These are phyloP conservation scores for Panellus pusillus DNA, from an alignment of 768 basidiomycete genomes.

Conservation along the genomic window DNA sequence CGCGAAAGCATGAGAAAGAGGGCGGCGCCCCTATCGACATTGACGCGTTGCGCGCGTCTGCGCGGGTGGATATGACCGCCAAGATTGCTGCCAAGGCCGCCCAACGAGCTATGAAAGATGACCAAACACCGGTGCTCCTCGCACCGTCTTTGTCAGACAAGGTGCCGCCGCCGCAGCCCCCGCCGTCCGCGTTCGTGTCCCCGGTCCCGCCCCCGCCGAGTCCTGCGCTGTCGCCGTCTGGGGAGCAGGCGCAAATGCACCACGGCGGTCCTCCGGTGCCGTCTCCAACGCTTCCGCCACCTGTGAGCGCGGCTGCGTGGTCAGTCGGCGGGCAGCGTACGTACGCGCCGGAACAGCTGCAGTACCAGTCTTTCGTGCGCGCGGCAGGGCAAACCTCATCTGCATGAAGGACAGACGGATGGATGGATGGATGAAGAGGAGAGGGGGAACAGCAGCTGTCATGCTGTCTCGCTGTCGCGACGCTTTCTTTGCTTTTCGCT, in stretches of 20 bases:
- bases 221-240: constrained; percentile 21
- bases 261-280: background rate
- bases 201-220: constrained; percentile 18
- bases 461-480: constrained; percentile 5
- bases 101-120: constrained; percentile 20
- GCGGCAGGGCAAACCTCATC: constrained; percentile 22
- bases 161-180: constrained; percentile 19
- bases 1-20: constrained; percentile 74
- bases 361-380: constrained; percentile 50
- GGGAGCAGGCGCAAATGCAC: constrained; percentile 23
- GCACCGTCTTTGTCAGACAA: constrained; percentile 28
- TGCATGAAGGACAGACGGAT: background rate
- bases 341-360: constrained; percentile 32
- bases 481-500: background rate
- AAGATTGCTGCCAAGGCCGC: constrained; percentile 33
- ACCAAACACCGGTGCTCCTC: constrained; percentile 17
- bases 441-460: background rate
- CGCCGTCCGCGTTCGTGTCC: constrained; percentile 34
- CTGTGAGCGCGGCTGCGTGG: constrained; percentile 25
- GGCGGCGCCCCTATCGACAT: constrained; percentile 62
- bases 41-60: constrained; percentile 73
- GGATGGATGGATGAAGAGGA: background rate
- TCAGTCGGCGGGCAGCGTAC: constrained; percentile 22
- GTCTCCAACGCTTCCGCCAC: constrained; percentile 10
- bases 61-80: constrained; percentile 41